A percentile compares a stretch with the other conserved stretches of the same genome.
Evolutionary conservation across 208 protist species (phyloP).

Genomic region (Willaertia magna): DNA sequence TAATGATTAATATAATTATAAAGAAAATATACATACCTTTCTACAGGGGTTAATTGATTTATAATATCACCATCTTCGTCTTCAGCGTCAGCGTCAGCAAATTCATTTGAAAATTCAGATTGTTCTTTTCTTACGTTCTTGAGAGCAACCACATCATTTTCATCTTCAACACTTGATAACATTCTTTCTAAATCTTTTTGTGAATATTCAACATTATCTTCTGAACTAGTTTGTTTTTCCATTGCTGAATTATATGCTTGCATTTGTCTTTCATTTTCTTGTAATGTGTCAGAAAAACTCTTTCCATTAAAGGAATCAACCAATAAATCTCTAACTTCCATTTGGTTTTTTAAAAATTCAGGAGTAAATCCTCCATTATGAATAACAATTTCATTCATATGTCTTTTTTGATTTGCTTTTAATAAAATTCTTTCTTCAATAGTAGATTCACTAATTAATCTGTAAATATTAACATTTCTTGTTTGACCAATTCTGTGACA

Average conservation of each 20-base stretch:
- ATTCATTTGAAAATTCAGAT: not conserved
- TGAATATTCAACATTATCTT: not conserved
- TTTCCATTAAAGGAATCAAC: not conserved
- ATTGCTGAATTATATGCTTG: not conserved
- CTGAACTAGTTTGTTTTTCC: not conserved
- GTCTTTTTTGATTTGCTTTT: conserved; percentile 80
- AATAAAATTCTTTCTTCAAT: conserved; percentile 90
- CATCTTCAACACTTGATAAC: not conserved
- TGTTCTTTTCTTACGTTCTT: not conserved
- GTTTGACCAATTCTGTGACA: conserved; percentile 94
- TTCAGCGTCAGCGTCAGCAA: not conserved
- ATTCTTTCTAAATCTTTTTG: not conserved
- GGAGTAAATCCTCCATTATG: conserved; percentile 72
- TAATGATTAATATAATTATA: not conserved
- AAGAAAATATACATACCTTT: not conserved
- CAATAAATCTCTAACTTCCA: conserved; percentile 33
- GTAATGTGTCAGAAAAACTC: not conserved
- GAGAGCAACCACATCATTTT: not conserved
- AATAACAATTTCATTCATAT: conserved; percentile 83
- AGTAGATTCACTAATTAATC: conserved; percentile 79
- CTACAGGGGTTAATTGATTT: not conserved
- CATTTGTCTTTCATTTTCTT: not conserved
- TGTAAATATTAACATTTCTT: conserved; percentile 85
- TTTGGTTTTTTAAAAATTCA: conserved; percentile 36
- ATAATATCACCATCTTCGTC: not conserved